Base-by-base conservation (phyloP, 352 stramenopile genomes). In the Phytophthora parvispora region DNA sequence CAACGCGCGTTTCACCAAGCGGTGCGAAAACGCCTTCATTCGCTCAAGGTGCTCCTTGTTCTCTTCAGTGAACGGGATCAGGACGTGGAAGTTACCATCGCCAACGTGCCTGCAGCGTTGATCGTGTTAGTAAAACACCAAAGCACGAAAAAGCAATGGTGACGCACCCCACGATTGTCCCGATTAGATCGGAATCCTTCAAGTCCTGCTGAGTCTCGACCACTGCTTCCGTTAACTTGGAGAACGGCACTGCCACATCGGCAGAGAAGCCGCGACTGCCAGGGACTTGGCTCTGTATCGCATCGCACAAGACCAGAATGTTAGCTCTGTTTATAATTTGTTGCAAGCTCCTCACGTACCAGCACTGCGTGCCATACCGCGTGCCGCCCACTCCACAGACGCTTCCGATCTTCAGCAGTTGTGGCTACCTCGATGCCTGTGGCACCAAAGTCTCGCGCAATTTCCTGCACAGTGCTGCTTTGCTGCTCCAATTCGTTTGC, bases 61-160 rank as follows among this genome's bases (percentile, higher is more conserved):
- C 53, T 97, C 83, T 27, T 75, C 74, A 57, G 96, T 84, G 59
- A 97, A 91, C 16, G 98, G 93, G 43, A 99, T 79, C 65, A 99
- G 97, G 43, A 95, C 96, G 76, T 99, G 97, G 75, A 99, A 99
- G 79, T 99, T 99, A 27, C 97, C 97, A 71, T 99, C 98, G 10
- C 98, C 89, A 25, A 97, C 84, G 62, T 96, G 90, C 69, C 77
- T 88, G 60, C 32, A 47, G 27, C 6, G 25, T 48, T n/a, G 8
- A n/a, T 8, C 8, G 3, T 48, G 40, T 48, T 8, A 48, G n/a
- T 48, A 16, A 13, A 52, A 20, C 4, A 28, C n/a, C 10, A 64
- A 54, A 34, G 15, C 24, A 13, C 15, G 29, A 13, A 47, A 9
- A 18, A 52, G 1, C 53, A 22, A 54, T 31, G 20, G 32, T 24